Percentiles rank a stretch among this genome's conserved stretches.
Conservation (phyloP, 257 asterid genomes). For the Capsicum chinense region DNA sequence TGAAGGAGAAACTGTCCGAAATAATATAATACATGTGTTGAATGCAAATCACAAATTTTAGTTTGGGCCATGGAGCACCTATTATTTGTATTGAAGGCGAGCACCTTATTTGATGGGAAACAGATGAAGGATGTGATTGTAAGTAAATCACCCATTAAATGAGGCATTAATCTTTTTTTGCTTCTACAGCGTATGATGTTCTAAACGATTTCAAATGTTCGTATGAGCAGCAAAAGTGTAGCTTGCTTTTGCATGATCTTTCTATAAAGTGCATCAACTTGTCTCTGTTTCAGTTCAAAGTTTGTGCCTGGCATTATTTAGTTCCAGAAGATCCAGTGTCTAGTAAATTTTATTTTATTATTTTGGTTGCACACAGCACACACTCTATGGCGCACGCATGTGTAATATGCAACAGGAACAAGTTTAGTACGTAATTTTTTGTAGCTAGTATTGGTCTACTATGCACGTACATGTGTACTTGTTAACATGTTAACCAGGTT, state of each 20-base stretch:
- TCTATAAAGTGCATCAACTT: background rate
- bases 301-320: background rate
- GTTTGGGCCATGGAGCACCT: conserved; percentile 40
- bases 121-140: conserved; percentile 37
- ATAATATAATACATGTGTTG: conserved; percentile 43
- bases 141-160: conserved; percentile 30
- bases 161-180: conserved; percentile 18
- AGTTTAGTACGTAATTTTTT: too few species aligned
- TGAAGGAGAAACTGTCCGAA: conserved; percentile 44
- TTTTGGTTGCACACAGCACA: too few species aligned
- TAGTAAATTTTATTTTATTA: too few species aligned
- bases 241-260: background rate
- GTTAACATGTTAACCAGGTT: too few species aligned
- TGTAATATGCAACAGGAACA: too few species aligned
- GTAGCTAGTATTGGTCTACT: too few species aligned
- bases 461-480: too few species aligned
- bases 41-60: conserved; percentile 35
- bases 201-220: background rate
- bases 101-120: conserved; percentile 34
- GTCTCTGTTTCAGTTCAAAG: background rate
- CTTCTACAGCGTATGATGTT: background rate
- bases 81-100: conserved; percentile 38
- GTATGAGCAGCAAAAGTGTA: background rate
- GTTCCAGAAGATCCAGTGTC: background rate
- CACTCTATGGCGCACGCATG: too few species aligned